A percentile compares a stretch with the other conserved stretches of the same genome.
Conservation (phyloP, 2,329 filamentous ascomycete genomes). For the Coleophoma cylindrospora region DNA sequence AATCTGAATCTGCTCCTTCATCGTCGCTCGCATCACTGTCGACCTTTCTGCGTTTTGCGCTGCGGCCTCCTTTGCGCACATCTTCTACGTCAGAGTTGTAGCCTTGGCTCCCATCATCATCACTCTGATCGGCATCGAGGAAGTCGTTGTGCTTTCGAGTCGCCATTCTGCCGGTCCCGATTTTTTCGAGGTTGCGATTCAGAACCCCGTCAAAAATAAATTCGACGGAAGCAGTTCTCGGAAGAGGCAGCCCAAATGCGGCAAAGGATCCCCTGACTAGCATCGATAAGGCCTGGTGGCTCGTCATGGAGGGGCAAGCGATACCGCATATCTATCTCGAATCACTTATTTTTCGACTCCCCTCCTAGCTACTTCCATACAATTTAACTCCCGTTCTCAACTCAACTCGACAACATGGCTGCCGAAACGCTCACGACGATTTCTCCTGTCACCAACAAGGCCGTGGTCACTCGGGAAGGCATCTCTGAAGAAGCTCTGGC, state of each 20-base stretch:
- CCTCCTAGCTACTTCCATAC: neutral
- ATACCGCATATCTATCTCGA: neutral
- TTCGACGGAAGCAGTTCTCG: too few species aligned
- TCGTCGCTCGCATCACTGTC: conserved; percentile 35
- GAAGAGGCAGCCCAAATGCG: too few species aligned
- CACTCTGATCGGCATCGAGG: conserved; percentile 56
- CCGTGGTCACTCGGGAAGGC: conserved; percentile 74
- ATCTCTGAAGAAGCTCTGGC: conserved; percentile 66
- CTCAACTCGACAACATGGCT: conserved; percentile 42
- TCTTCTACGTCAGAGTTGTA: conserved; percentile 65
- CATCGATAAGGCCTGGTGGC: too few species aligned
- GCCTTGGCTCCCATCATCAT: conserved; percentile 41
- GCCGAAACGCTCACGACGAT: conserved; percentile 69
- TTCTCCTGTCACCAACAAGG: conserved; percentile 83
- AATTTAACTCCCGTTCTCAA: neutral
- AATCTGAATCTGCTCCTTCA: conserved; percentile 21
- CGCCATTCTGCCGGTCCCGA: conserved; percentile 43
- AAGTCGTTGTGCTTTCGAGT: conserved; percentile 69
- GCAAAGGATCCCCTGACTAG: too few species aligned
- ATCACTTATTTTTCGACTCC: conserved; percentile 1
- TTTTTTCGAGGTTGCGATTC: conserved; percentile 1
- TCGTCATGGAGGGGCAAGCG: neutral
- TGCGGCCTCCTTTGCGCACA: conserved; percentile 58
- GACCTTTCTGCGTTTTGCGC: conserved; percentile 60
- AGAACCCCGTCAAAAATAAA: neutral